Evolutionary conservation across 2,329 filamentous ascomycete genomes (phyloP).

Genomic region (Sphaceloma murrayae): DNA sequence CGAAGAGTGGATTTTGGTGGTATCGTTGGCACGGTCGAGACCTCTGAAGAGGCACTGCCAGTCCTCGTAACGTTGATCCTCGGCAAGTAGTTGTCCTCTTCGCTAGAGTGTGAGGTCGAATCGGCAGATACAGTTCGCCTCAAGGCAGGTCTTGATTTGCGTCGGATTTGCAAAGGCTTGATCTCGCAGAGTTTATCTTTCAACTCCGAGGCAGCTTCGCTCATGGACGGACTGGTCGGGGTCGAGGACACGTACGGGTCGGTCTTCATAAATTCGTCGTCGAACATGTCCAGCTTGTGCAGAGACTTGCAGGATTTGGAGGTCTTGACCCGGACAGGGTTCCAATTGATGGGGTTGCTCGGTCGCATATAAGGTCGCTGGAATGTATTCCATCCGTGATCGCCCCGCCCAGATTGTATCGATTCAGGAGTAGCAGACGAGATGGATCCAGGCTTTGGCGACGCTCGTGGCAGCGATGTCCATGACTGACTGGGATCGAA

Average conservation of each 20-base stretch:
- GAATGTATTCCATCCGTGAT: constrained; percentile 3
- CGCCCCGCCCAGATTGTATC: background rate
- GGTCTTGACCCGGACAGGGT: constrained; percentile 14
- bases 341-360: constrained; percentile 8
- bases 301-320: constrained; percentile 19
- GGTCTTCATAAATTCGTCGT: constrained; percentile 22
- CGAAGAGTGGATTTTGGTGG: constrained; percentile 7
- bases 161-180: constrained; percentile 13
- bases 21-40: background rate
- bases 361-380: constrained; percentile 11
- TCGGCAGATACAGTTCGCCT: constrained; percentile 6
- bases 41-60: background rate
- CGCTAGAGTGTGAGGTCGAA: background rate
- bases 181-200: constrained; percentile 14
- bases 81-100: constrained; percentile 2
- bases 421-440: constrained; percentile 9
- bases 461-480: constrained; percentile 6
- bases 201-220: constrained; percentile 36
- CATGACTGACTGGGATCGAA: constrained; percentile 11
- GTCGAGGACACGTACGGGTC: constrained; percentile 17
- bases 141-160: constrained; percentile 8
- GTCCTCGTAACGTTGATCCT: constrained; percentile 12
- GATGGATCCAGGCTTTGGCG: background rate
- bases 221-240: constrained; percentile 36
- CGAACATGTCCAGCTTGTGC: constrained; percentile 21